A percentile compares a stretch with the other conserved stretches of the same genome.
Evolutionary conservation across 192 early-diverging fungal species (phyloP).

Genomic region (Geranomyces variabilis): DNA sequence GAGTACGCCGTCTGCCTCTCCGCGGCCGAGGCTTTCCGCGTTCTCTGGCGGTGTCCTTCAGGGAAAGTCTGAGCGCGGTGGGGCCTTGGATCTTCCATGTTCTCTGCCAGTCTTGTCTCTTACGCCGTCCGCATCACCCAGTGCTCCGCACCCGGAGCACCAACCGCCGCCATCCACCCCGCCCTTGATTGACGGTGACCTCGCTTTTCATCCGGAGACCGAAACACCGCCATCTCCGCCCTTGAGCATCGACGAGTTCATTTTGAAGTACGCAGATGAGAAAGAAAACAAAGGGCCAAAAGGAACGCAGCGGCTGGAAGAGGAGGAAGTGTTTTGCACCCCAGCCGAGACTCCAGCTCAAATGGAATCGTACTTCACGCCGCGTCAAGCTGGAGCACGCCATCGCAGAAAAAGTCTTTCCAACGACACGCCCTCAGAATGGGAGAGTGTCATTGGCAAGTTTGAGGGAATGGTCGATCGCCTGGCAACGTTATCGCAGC

Average conservation of each 20-base stretch:
- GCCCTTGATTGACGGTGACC: neutral
- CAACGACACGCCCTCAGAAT: neutral
- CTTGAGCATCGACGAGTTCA: too few species aligned
- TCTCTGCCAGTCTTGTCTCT: neutral
- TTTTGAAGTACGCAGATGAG: too few species aligned
- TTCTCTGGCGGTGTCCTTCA: neutral
- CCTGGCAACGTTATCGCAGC: neutral
- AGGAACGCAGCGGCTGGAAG: too few species aligned
- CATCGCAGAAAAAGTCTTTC: neutral
- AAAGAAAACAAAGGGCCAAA: too few species aligned
- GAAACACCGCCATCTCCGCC: neutral
- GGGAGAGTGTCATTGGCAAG: slow-evolving; percentile 5
- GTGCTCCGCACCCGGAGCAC: neutral
- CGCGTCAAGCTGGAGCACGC: neutral
- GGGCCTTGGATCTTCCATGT: neutral
- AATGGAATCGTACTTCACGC: neutral
- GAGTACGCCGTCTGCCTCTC: neutral
- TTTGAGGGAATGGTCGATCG: slow-evolving; percentile 3
- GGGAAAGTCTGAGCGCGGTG: neutral
- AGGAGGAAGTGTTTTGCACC: too few species aligned
- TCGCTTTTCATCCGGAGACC: neutral
- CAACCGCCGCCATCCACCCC: neutral
- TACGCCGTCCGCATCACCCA: slow-evolving; percentile 1
- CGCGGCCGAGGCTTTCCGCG: neutral
- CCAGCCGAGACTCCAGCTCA: neutral